Conservation (phyloP, 1,139 yeast species). For the Suhomyces chickasaworum region DNA sequence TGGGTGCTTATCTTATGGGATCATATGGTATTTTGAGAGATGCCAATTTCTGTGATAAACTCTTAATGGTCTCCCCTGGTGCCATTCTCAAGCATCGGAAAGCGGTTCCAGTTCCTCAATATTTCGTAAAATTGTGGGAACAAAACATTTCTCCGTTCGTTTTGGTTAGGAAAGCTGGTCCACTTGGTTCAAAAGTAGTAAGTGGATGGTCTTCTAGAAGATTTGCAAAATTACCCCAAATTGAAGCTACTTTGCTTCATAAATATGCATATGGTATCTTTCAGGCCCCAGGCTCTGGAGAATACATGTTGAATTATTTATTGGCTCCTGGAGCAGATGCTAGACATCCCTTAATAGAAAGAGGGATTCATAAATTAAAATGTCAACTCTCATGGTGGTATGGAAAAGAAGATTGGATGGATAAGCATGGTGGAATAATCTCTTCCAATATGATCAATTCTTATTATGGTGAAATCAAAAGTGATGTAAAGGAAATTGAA, state of each 20-base stretch:
- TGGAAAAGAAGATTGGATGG: conserved; percentile 83
- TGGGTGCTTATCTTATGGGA: conserved; percentile 62
- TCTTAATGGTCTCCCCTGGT: conserved; percentile 63
- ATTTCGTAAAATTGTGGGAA: conserved; percentile 72
- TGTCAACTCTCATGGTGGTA: conserved; percentile 69
- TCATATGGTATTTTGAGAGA: conserved; percentile 46
- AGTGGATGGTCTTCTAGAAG: conserved; percentile 79
- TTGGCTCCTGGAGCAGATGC: conserved; percentile 79
- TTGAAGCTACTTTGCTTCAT: conserved; percentile 52
- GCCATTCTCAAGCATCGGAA: conserved; percentile 56
- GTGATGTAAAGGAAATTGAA: conserved; percentile 48
- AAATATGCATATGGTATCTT: conserved; percentile 70
- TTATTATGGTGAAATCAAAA: conserved; percentile 26
- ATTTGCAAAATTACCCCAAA: conserved; percentile 50
- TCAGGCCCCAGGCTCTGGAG: conserved; percentile 73
- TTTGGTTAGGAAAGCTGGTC: conserved; percentile 62
- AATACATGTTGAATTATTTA: conserved; percentile 68
- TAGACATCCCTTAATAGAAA: conserved; percentile 56
- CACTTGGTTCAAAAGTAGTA: conserved; percentile 67
- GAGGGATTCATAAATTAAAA: conserved; percentile 48
- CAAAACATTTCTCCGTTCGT: conserved; percentile 69
- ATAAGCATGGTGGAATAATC: conserved; percentile 53
- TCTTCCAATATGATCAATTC: conserved; percentile 41
- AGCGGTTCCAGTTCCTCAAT: conserved; percentile 54
- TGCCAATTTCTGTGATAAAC: conserved; percentile 47